Evolutionary conservation across 1,284 basidiomycete species (phyloP), one percentile per base, ranked within the genome.

Genomic region (Cryptococcus depauperatus): DNA sequence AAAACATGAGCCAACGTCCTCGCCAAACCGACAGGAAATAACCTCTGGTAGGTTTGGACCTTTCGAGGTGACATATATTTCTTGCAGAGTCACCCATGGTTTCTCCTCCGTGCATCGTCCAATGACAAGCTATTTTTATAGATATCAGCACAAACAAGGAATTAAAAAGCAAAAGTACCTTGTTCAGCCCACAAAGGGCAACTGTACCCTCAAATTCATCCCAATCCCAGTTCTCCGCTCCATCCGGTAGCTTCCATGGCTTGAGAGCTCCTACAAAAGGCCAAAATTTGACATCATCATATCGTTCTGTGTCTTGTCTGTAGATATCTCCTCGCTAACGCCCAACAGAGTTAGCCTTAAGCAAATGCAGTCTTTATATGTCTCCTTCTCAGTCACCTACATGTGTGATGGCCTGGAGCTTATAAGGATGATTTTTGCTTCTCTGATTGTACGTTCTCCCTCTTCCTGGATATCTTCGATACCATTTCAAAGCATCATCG

Each of bases 271-370:
- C 47, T 5, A 48, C 44, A 27, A 43, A 48, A 4, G 50, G 50
- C 50, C 50, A 52, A 39, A 52, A 52, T 35, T 45, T 35, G 14
- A 43, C 39, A 37, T 33, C 46, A 21, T 51, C 42, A 30, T 29
- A 47, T 25, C 44, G 19, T 3, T 26, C 21, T 22, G 19, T 4
- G 16, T 21, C 23, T 8, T 34, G 11, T 14, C 29, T 23, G 19
- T 18, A 11, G n/a, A 11, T 11, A 21, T 41, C 8, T 3, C 21
- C 46, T 35, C 37, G 19, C 38, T 25, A n/a, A n/a, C n/a, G n/a
- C n/a, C n/a, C n/a, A n/a, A n/a, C n/a, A n/a, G n/a, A n/a, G n/a
- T n/a, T n/a, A n/a, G n/a, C n/a, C n/a, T n/a, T n/a, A n/a, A n/a
- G n/a, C n/a, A n/a, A n/a, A n/a, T n/a, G n/a, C n/a, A n/a, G n/a